Evolutionary conservation across 2,329 filamentous ascomycete species (phyloP).

Genomic region (Xylaria sp.): DNA sequence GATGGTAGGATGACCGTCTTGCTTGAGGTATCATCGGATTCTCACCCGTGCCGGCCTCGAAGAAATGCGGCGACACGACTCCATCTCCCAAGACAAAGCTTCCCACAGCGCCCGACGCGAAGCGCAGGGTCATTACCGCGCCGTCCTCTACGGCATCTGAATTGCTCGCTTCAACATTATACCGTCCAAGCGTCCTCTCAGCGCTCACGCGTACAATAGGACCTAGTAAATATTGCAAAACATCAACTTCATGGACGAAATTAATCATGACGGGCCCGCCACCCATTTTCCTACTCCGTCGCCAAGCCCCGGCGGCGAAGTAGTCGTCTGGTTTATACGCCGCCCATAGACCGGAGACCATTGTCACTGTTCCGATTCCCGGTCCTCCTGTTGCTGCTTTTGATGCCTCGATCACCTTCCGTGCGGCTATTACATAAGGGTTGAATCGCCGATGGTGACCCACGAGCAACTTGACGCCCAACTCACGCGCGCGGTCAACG

Average conservation of each 20-base stretch:
- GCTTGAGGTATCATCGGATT: conserved; percentile 16
- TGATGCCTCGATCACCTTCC: conserved; percentile 1
- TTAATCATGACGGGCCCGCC: conserved; percentile 18
- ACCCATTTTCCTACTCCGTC: conserved; percentile 6
- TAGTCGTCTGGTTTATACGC: conserved; percentile 15
- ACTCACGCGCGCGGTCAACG: conserved; percentile 1
- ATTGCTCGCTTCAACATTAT: neutral
- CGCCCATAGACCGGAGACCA: conserved; percentile 11
- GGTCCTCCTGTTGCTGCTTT: neutral
- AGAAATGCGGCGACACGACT: conserved; percentile 18
- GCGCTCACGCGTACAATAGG: conserved; percentile 17
- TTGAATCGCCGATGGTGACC: conserved; percentile 21
- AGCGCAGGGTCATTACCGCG: conserved; percentile 12
- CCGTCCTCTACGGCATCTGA: conserved; percentile 9
- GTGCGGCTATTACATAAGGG: conserved; percentile 13
- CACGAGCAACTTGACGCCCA: conserved; percentile 14
- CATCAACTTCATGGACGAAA: conserved; percentile 21
- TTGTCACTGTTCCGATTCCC: neutral
- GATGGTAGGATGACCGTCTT: neutral
- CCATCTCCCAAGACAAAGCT: conserved; percentile 9
- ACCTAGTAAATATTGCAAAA: conserved; percentile 12
- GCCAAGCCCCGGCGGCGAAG: conserved; percentile 7
- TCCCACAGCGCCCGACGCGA: conserved; percentile 14
- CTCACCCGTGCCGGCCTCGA: conserved; percentile 17
- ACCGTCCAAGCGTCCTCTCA: neutral